Percentiles rank a stretch among this genome's conserved stretches.
phyloP scores from a whole-genome alignment of 176 grass and related monocot genomes.

The Oryza glaberrima region DNA sequence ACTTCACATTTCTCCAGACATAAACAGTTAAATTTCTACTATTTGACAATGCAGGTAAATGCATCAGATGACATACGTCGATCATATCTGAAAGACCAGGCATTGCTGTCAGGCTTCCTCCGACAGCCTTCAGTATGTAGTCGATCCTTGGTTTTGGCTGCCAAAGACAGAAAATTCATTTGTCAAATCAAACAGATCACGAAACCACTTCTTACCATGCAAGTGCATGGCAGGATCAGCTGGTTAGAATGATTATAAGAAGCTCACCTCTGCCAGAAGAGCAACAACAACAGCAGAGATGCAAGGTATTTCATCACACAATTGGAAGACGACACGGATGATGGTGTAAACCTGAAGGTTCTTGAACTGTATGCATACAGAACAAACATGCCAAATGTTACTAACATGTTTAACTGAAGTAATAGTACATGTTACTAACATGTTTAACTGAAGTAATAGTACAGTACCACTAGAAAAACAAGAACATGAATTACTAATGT shows the following conservation, averaged over 20 bases:
- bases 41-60: not conserved
- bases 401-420: not conserved
- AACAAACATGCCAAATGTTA: not conserved
- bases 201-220: not conserved
- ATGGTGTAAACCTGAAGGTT: slow-evolving; percentile 96
- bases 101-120: slow-evolving; percentile 93
- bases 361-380: slow-evolving; percentile 67
- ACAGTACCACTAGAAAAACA: not conserved
- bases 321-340: slow-evolving; percentile 88
- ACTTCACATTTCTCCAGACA: not conserved
- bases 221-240: not conserved
- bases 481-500: not conserved
- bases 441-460: not conserved
- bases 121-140: slow-evolving; percentile 90
- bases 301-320: slow-evolving; percentile 94
- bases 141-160: slow-evolving; percentile 97
- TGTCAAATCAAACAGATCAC: not conserved
- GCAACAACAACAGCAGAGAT: slow-evolving; percentile 94
- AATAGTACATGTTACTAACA: not conserved
- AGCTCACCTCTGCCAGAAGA: slow-evolving; percentile 77
- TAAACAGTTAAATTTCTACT: not conserved
- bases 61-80: slow-evolving; percentile 51
- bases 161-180: slow-evolving; percentile 28
- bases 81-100: slow-evolving; percentile 98
- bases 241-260: slow-evolving; percentile 5